Percentiles rank a stretch among this genome's conserved stretches.
These are phyloP conservation scores for Agaricus blazei DNA, from an alignment of 768 basidiomycete genomes.

Conservation along the genomic window DNA sequence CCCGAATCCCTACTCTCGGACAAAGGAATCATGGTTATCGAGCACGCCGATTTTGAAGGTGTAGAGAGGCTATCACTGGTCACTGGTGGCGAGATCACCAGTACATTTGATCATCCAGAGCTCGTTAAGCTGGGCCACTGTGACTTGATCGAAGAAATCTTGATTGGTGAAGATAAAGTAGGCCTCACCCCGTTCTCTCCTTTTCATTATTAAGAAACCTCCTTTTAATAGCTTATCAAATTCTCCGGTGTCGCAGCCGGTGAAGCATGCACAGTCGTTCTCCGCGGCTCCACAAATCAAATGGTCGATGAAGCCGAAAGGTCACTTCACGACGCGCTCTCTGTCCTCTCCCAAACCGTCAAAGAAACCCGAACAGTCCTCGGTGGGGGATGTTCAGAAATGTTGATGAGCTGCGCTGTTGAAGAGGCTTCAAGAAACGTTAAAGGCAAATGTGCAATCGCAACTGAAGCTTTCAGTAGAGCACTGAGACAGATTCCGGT, in stretches of 20 bases:
- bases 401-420: constrained; percentile 94
- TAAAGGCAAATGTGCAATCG: constrained; percentile 93
- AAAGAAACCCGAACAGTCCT: constrained; percentile 94
- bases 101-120: constrained; percentile 91
- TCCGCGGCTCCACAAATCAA: constrained; percentile 95
- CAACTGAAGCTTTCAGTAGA: constrained; percentile 85
- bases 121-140: constrained; percentile 90
- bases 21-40: constrained; percentile 92
- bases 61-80: constrained; percentile 95
- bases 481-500: constrained; percentile 94
- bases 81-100: constrained; percentile 96
- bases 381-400: constrained; percentile 97
- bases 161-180: constrained; percentile 99
- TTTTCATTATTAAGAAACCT: not conserved
- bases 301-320: constrained; percentile 99
- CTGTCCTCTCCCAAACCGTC: constrained; percentile 95
- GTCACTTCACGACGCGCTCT: constrained; percentile 95
- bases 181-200: not conserved
- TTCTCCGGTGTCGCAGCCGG: constrained; percentile 99
- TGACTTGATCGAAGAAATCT: constrained; percentile 96
- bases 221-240: constrained; percentile 76
- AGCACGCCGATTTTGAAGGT: constrained; percentile 98
- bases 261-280: constrained; percentile 95
- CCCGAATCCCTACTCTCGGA: constrained; percentile 95
- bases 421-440: constrained; percentile 83